Conservation (phyloP, 768 basidiomycete genomes). For the Sarcodon sp. region DNA sequence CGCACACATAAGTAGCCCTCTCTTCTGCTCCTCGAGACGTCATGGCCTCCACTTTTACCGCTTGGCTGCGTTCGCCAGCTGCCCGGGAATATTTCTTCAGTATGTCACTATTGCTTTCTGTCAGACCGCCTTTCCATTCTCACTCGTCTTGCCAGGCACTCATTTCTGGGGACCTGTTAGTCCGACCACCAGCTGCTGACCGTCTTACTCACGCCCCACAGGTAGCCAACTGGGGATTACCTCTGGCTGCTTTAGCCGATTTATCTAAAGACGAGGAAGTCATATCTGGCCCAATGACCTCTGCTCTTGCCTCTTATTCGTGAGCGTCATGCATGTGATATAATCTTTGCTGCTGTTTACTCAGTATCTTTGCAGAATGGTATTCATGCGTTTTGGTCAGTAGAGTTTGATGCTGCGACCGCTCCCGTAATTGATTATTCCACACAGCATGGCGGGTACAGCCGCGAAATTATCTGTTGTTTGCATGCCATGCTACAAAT, state of each 20-base stretch:
- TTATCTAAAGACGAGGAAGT: conserved; percentile 89
- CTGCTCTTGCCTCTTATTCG: conserved; percentile 86
- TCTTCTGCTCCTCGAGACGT: conserved; percentile 9
- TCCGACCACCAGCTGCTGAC: conserved; percentile 9
- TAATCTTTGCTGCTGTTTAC: not conserved
- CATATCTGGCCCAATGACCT: conserved; percentile 96
- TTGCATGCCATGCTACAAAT: conserved; percentile 91
- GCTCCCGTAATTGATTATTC: conserved; percentile 1
- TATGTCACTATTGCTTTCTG: conserved; percentile 24
- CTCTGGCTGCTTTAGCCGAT: conserved; percentile 86
- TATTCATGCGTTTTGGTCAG: conserved; percentile 93
- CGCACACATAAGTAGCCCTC: too few species aligned
- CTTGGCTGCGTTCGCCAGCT: conserved; percentile 86
- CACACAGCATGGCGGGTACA: conserved; percentile 82
- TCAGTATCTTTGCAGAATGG: conserved; percentile 24
- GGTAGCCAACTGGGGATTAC: conserved; percentile 98
- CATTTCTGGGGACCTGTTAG: conserved; percentile 97
- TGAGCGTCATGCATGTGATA: conserved; percentile 18
- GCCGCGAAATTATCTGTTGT: conserved; percentile 91
- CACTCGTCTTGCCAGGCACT: conserved; percentile 50
- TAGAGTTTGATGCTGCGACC: not conserved
- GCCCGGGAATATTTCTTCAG: conserved; percentile 94
- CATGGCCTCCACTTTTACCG: conserved; percentile 80
- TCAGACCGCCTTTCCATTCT: not conserved
- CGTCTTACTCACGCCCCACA: conserved; percentile 17